Evolutionary conservation across 2,329 filamentous ascomycete genomes (phyloP).

Genomic region (Chaetomiaceae sp.): DNA sequence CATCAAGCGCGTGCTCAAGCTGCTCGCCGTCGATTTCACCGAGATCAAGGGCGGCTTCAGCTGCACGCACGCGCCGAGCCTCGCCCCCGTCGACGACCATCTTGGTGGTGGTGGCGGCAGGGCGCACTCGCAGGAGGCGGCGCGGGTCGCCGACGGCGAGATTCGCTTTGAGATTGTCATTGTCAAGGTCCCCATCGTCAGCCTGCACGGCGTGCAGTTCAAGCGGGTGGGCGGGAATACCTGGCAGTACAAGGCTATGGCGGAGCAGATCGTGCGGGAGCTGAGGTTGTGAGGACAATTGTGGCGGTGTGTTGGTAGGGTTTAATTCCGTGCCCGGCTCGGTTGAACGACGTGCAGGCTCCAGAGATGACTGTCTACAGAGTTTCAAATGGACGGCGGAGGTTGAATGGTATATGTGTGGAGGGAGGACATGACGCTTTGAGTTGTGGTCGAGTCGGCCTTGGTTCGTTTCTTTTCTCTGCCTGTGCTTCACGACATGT

Average conservation of each 20-base stretch:
- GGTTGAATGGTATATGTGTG: no score
- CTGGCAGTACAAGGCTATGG: constrained; percentile 99
- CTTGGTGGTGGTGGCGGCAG: neutral
- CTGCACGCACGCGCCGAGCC: constrained; percentile 82
- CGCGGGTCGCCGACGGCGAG: constrained; percentile 58
- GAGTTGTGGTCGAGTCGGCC: neutral
- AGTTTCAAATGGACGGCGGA: no score
- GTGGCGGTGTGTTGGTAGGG: neutral
- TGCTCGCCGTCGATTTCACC: constrained; percentile 81
- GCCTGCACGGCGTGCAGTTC: constrained; percentile 93
- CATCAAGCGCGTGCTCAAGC: constrained; percentile 81
- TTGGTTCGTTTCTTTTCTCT: neutral
- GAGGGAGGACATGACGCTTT: no score
- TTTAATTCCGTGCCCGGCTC: neutral
- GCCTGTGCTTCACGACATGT: neutral
- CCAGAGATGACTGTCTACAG: no score
- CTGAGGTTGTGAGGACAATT: constrained; percentile 59
- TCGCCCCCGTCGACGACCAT: constrained; percentile 45
- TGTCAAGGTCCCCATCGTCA: constrained; percentile 91
- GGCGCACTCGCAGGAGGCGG: neutral
- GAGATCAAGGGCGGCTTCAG: constrained; percentile 93
- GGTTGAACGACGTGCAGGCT: no score
- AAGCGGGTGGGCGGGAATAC: constrained; percentile 94
- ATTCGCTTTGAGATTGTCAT: constrained; percentile 97
- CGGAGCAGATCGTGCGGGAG: constrained; percentile 86